Evolutionary conservation across 164 flowering plant genomes (phyloP).

Genomic region (Liriodendron chinense): DNA sequence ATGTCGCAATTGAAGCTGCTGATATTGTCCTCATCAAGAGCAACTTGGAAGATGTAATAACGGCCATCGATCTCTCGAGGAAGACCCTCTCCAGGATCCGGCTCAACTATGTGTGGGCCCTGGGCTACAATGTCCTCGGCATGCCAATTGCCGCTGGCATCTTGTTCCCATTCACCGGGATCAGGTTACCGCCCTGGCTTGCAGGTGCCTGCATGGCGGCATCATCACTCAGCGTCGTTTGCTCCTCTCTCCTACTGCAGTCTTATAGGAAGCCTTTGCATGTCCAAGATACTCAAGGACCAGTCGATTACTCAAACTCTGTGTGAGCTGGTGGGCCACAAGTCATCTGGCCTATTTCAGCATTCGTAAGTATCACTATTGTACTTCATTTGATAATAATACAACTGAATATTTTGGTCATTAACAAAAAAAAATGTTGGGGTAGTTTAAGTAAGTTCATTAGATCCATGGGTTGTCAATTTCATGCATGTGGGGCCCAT

Average conservation of each 20-base stretch:
- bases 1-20: conserved; percentile 93
- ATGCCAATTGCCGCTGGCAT: conserved; percentile 89
- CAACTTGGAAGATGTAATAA: conserved; percentile 85
- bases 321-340: conserved; percentile 10
- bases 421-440: neutral
- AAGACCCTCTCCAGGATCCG: conserved; percentile 73
- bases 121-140: conserved; percentile 87
- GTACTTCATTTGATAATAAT: neutral
- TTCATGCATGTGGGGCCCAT: neutral
- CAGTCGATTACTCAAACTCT: conserved; percentile 16
- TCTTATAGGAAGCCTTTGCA: conserved; percentile 76
- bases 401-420: neutral
- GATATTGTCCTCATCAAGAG: conserved; percentile 85
- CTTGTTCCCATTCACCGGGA: conserved; percentile 76
- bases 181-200: conserved; percentile 91
- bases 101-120: conserved; percentile 91
- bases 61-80: conserved; percentile 86
- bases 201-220: conserved; percentile 99
- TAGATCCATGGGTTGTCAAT: neutral
- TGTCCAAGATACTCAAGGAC: conserved; percentile 23
- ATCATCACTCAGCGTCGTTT: conserved; percentile 85
- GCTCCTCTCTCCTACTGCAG: conserved; percentile 85
- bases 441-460: too few relatives aligned
- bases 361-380: neutral
- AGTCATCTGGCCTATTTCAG: too few relatives aligned